phyloP scores from a whole-genome alignment of 306 rosid genomes.

The Corylus americana region DNA sequence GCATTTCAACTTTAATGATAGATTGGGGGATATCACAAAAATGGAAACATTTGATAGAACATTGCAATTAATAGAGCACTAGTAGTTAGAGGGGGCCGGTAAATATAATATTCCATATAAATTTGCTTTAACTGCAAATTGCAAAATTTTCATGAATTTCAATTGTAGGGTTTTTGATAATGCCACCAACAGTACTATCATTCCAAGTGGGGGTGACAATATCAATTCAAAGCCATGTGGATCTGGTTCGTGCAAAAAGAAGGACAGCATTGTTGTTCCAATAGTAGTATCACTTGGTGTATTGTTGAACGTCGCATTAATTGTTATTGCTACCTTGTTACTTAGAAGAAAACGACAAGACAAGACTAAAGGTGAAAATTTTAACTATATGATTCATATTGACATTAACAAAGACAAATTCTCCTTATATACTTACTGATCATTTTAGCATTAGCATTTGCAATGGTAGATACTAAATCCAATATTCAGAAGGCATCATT shows the following conservation, averaged over 20 bases:
- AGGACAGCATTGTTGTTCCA: slow-evolving; percentile 30
- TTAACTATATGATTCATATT: neutral
- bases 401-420: neutral
- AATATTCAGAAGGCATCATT: neutral
- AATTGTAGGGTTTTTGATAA: neutral
- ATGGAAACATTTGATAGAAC: too few relatives aligned
- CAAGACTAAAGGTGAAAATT: neutral
- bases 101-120: too few relatives aligned
- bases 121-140: neutral
- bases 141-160: neutral
- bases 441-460: neutral
- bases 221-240: slow-evolving; percentile 32
- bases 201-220: slow-evolving; percentile 40
- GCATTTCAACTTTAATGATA: too few relatives aligned
- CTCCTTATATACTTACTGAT: too few relatives aligned
- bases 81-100: too few relatives aligned
- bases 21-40: too few relatives aligned
- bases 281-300: slow-evolving; percentile 47
- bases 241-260: slow-evolving; percentile 25
- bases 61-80: too few relatives aligned
- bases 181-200: neutral
- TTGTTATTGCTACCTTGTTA: slow-evolving; percentile 23
- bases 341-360: slow-evolving; percentile 14
- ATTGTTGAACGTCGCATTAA: slow-evolving; percentile 28
- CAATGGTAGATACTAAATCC: neutral